A percentile compares a stretch with the other conserved stretches of the same genome.
phyloP scores from a whole-genome alignment of 441 rosid genomes.

The Euphorbia celastroides region DNA sequence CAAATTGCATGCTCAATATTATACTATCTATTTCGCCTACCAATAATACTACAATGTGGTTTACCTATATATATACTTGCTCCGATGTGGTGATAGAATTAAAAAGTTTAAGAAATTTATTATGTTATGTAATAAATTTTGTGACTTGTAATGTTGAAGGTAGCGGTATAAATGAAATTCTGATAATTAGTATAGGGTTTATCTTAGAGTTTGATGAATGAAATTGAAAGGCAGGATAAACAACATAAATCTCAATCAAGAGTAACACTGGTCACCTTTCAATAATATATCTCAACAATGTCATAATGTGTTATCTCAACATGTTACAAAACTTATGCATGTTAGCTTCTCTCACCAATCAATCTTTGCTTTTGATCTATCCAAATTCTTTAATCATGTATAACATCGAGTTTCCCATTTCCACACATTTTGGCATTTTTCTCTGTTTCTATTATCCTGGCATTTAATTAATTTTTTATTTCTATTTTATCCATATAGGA shows the following conservation, averaged over 20 bases:
- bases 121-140: background rate
- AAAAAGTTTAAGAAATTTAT: too few relatives aligned
- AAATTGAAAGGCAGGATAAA: background rate
- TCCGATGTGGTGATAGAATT: too few relatives aligned
- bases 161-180: background rate
- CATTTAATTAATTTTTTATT: too few relatives aligned
- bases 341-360: background rate
- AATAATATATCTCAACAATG: background rate
- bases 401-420: too few relatives aligned
- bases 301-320: background rate
- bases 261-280: conserved; percentile 1
- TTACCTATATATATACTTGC: background rate
- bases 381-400: background rate
- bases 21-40: background rate
- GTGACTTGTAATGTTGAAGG: background rate
- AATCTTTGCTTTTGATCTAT: background rate
- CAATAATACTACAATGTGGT: background rate
- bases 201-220: background rate
- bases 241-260: background rate
- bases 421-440: too few relatives aligned
- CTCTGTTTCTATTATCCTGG: too few relatives aligned
- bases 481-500: too few relatives aligned
- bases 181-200: background rate
- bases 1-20: background rate
- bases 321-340: background rate